Evolutionary conservation across 2,329 filamentous ascomycete genomes (phyloP).

Genomic region (Arthrobotrys conoides): DNA sequence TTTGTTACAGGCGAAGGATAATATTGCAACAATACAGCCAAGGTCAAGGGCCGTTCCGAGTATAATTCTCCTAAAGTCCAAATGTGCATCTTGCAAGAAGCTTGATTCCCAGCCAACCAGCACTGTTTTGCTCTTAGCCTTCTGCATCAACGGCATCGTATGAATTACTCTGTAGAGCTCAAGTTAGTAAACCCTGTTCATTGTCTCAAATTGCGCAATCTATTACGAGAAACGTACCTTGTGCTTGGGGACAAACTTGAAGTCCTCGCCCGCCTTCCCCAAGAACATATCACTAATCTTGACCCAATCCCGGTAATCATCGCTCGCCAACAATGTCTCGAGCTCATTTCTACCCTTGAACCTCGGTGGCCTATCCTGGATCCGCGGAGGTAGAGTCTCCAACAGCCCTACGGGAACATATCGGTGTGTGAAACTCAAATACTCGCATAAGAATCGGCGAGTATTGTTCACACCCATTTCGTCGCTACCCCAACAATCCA

Average conservation of each 20-base stretch:
- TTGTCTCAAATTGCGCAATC: constrained; percentile 28
- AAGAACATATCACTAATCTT: constrained; percentile 99
- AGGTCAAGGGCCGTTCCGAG: constrained; percentile 9
- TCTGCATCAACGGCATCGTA: constrained; percentile 59
- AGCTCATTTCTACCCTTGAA: constrained; percentile 89
- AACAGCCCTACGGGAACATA: constrained; percentile 92
- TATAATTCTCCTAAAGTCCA: constrained; percentile 29
- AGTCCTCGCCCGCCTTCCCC: constrained; percentile 87
- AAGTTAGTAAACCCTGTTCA: constrained; percentile 35
- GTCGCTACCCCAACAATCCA: constrained; percentile 96
- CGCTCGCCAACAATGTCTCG: constrained; percentile 91
- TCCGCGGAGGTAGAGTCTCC: constrained; percentile 86
- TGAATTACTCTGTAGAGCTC: constrained; percentile 51
- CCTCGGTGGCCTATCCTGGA: constrained; percentile 89
- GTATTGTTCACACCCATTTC: constrained; percentile 94
- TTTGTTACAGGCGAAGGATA: constrained; percentile 27
- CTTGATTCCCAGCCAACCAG: background rate
- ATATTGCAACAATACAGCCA: constrained; percentile 4
- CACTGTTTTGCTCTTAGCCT: constrained; percentile 22
- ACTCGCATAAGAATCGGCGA: constrained; percentile 91
- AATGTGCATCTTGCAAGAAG: constrained; percentile 11
- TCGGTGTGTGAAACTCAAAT: constrained; percentile 91
- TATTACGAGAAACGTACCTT: constrained; percentile 75
- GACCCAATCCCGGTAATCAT: constrained; percentile 97
- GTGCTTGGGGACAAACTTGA: constrained; percentile 97